Base-by-base conservation (phyloP, 495 filamentous ascomycete species). In the Cryomyces minteri region DNA sequence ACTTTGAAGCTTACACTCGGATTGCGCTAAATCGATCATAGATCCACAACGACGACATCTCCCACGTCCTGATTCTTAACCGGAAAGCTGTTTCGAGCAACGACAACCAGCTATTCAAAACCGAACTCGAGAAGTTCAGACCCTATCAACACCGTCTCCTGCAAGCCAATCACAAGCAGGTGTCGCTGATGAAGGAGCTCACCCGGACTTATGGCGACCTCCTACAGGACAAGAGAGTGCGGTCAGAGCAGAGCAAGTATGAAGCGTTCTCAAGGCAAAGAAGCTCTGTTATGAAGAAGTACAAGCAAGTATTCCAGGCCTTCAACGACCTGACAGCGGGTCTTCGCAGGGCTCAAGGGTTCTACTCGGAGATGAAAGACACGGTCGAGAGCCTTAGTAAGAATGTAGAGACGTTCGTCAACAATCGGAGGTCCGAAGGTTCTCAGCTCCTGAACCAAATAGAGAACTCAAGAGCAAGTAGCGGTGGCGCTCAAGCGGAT, bases 31-130 rank as follows among this genome's bases (percentile, higher is more conserved):
- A 25, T 25, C 2, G 18, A 31, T 29, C 38, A 32, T 47, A 98
- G 88, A 80, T 88, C 41, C 90, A 90, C 62, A 82, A 78, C 54
- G 92, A 98, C 54, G 92, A 98, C 55, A 96, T 96, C 50, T 94
- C 88, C 9, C 88, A 92, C 55, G 86, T 96, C 28, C 65, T 96
- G 51, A 96, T 98, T 41, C 68, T 98, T 34, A 98, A 98, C 68
- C 94, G 95, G 56, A 95, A 95, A 56, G 77, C 85, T 2, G 84
- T 95, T 50, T 68, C 84, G 32, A 85, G 80, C 56, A 86, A 85
- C 55, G 90, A 96, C 57, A 80, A 67, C 31, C 82, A 88, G 54
- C 73, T 96, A 9, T 98, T 98, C 61, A 81, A 93, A 51, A 75
- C 81, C 4, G 88, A 98, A 61, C 72, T 98, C 7, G 92, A 95